These are phyloP conservation scores for Xylaria sp. DNA, from an alignment of 2,329 filamentous ascomycete genomes.

Conservation along the genomic window DNA sequence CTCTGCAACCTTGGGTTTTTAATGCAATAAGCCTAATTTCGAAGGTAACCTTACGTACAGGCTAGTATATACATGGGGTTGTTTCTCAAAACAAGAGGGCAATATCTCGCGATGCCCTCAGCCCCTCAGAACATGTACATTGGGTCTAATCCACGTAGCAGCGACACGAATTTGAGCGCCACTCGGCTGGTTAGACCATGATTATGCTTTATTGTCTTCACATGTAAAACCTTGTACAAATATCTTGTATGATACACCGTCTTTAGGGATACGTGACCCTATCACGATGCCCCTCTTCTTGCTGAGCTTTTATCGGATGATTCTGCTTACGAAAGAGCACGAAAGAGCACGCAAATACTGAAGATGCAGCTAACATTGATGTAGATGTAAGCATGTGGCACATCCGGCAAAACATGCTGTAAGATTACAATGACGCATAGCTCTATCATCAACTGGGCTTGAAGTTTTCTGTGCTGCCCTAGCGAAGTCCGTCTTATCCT, in stretches of 20 bases:
- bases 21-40: too few species aligned
- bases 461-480: not conserved
- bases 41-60: too few species aligned
- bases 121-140: too few species aligned
- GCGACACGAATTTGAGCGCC: too few species aligned
- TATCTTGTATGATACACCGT: not conserved
- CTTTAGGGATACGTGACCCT: not conserved
- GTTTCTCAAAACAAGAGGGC: too few species aligned
- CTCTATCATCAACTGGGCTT: not conserved
- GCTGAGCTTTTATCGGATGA: not conserved
- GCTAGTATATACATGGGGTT: too few species aligned
- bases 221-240: too few species aligned
- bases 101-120: too few species aligned
- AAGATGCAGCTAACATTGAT: not conserved
- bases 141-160: too few species aligned
- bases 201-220: too few species aligned
- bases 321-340: not conserved
- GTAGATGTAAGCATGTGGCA: not conserved
- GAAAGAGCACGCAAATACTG: not conserved
- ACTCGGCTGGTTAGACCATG: too few species aligned
- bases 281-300: not conserved
- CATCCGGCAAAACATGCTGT: not conserved
- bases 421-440: not conserved
- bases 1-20: too few species aligned
- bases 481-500: not conserved